Base-by-base conservation (phyloP, 257 asterid genomes). In the Penstemon barbatus region DNA sequence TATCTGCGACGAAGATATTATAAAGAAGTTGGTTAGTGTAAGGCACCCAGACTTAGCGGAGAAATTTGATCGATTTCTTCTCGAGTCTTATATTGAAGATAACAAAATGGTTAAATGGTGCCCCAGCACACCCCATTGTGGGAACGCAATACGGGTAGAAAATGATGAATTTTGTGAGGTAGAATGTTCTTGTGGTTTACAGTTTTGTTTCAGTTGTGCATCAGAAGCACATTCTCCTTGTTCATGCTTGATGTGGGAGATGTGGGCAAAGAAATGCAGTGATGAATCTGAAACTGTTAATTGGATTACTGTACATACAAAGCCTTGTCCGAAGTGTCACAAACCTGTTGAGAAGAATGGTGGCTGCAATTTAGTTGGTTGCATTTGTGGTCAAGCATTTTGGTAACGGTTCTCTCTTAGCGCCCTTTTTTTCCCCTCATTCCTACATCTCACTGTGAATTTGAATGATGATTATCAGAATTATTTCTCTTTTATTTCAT, bases 81-180 rank as follows among this genome's bases (percentile, higher is more conserved):
- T 89, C 6, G 96, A 87, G 77, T 91, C 97, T 5, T 91, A 91
- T 75, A 87, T 91, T 55, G 97, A 91, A 78, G 97, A 91, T 80
- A 91, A 91, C 79, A 87, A 81, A 75, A 91, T 85, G 97, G 97
- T 89, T 63, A 87, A 87, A 70, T 91, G 97, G 97, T 91, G 96
- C 79, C 97, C 96, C 5, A 89, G 97, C 50, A 74, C 72, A 40
- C 97, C 97, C 11, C 97, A 91, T 72, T 91, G 97, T 73, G 97
- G 97, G 73, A 91, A 89, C 11, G 96, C 97, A 0, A 85, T 91
- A 63, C 89, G 96, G 52, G 89, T 91, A 6, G 96, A 91, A 65
- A 80, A 76, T 44, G 96, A 91, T 73, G 93, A 82, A 70, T 77
- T 85, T 46, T 85, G 89, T 63, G 97, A 91, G 84, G 97, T 91